Conservation (phyloP, 306 rosid genomes). For the Dalbergia cochinchinensis region DNA sequence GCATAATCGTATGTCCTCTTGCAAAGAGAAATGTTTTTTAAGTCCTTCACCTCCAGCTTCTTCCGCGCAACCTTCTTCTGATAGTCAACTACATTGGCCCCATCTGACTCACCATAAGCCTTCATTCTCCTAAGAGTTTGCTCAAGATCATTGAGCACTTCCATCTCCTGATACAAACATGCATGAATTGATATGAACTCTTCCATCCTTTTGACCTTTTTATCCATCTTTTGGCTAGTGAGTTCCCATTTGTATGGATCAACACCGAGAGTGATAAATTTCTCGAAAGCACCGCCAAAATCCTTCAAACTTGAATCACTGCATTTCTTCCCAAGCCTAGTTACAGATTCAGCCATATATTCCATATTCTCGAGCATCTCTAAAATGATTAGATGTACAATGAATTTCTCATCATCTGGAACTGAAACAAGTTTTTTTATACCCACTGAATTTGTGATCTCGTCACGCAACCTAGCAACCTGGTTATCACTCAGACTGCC, state of each 20-base stretch:
- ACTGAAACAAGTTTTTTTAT: constrained; percentile 83
- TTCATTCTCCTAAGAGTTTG: constrained; percentile 85
- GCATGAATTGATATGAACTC: constrained; percentile 79
- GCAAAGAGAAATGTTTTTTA: constrained; percentile 81
- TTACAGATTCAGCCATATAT: constrained; percentile 81
- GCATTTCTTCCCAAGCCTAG: constrained; percentile 87
- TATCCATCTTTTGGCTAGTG: constrained; percentile 82
- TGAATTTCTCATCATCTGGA: constrained; percentile 75
- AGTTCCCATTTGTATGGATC: constrained; percentile 81
- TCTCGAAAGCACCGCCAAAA: constrained; percentile 67
- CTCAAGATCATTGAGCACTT: constrained; percentile 87
- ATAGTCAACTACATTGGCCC: constrained; percentile 66
- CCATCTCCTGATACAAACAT: constrained; percentile 92
- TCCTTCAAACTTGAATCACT: constrained; percentile 73
- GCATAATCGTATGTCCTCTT: constrained; percentile 84
- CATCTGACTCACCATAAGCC: constrained; percentile 59
- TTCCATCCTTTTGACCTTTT: constrained; percentile 89
- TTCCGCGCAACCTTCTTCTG: constrained; percentile 85
- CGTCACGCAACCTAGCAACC: constrained; percentile 75
- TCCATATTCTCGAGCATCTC: constrained; percentile 80
- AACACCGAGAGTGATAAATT: constrained; percentile 58
- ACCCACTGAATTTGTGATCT: constrained; percentile 77
- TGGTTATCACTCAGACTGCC: constrained; percentile 92
- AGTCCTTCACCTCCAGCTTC: constrained; percentile 79
- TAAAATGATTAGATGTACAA: constrained; percentile 66